These are phyloP conservation scores for Aspergillus fijiensis DNA, from an alignment of 2,329 filamentous ascomycete species.

Conservation along the genomic window DNA sequence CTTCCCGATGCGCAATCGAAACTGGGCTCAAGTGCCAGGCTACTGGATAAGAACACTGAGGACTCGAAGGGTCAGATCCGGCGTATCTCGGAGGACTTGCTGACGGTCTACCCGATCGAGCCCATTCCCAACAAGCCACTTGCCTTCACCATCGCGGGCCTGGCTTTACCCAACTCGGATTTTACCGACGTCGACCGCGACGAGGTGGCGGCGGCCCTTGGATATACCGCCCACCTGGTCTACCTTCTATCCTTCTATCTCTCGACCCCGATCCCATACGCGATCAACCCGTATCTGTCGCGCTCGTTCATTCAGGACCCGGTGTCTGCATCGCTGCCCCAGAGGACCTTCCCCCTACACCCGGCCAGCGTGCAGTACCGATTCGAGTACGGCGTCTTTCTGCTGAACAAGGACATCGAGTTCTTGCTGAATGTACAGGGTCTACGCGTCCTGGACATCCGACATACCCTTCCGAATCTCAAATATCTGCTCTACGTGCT, in stretches of 20 bases:
- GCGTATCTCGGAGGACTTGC: slow-evolving; percentile 81
- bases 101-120: slow-evolving; percentile 76
- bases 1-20: slow-evolving; percentile 62
- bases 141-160: slow-evolving; percentile 76
- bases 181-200: slow-evolving; percentile 69
- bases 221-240: slow-evolving; percentile 73
- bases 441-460: slow-evolving; percentile 79
- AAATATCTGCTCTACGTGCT: slow-evolving; percentile 90
- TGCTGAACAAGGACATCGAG: slow-evolving; percentile 96
- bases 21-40: slow-evolving; percentile 55
- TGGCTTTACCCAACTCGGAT: slow-evolving; percentile 76
- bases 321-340: slow-evolving; percentile 56
- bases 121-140: slow-evolving; percentile 65
- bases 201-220: slow-evolving; percentile 74
- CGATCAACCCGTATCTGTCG: slow-evolving; percentile 70
- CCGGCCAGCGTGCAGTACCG: slow-evolving; percentile 74
- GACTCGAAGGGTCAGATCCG: slow-evolving; percentile 81
- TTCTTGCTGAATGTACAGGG: slow-evolving; percentile 64
- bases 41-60: slow-evolving; percentile 57
- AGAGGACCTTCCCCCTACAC: slow-evolving; percentile 79
- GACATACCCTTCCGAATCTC: slow-evolving; percentile 88
- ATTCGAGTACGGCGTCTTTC: slow-evolving; percentile 93
- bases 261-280: slow-evolving; percentile 74
- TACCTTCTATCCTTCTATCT: slow-evolving; percentile 80
- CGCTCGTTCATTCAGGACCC: slow-evolving; percentile 74